Evolutionary conservation across 2,329 filamentous ascomycete genomes (phyloP).

Genomic region (Trichophaea hybrida): DNA sequence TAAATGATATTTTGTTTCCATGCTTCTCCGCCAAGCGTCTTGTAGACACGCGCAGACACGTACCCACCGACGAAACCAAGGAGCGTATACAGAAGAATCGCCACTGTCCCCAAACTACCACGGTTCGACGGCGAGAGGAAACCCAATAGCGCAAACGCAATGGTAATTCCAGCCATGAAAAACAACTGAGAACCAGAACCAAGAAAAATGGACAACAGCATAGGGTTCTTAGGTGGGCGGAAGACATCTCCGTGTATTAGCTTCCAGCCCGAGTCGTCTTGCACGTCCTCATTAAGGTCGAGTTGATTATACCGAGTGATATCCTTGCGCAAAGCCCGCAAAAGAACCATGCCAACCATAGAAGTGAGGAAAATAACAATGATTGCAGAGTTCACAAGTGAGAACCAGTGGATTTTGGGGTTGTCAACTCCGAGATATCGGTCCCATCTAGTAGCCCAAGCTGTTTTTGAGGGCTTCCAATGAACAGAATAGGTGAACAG

Average conservation of each 20-base stretch:
- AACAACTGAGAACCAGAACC: slow-evolving; percentile 94
- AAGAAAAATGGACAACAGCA: slow-evolving; percentile 73
- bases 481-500: slow-evolving; percentile 85
- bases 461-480: slow-evolving; percentile 71
- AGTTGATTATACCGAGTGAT: slow-evolving; percentile 93
- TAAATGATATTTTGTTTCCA: slow-evolving; percentile 90
- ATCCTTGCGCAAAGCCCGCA: slow-evolving; percentile 81
- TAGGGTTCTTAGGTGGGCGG: slow-evolving; percentile 65
- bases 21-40: slow-evolving; percentile 75
- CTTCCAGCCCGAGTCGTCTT: slow-evolving; percentile 98
- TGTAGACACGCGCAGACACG: slow-evolving; percentile 79
- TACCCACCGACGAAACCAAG: slow-evolving; percentile 91
- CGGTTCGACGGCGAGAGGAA: slow-evolving; percentile 94
- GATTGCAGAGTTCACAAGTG: slow-evolving; percentile 85
- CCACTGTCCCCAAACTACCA: slow-evolving; percentile 81
- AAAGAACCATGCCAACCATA: slow-evolving; percentile 82
- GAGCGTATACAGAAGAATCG: slow-evolving; percentile 83
- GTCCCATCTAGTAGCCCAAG: slow-evolving; percentile 96
- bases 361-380: slow-evolving; percentile 85
- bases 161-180: slow-evolving; percentile 91
- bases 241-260: slow-evolving; percentile 96
- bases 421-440: slow-evolving; percentile 96
- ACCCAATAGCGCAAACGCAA: slow-evolving; percentile 80
- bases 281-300: slow-evolving; percentile 83
- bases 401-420: slow-evolving; percentile 98